Conservation (phyloP, 768 basidiomycete species). For the Kwoniella bestiolae region DNA sequence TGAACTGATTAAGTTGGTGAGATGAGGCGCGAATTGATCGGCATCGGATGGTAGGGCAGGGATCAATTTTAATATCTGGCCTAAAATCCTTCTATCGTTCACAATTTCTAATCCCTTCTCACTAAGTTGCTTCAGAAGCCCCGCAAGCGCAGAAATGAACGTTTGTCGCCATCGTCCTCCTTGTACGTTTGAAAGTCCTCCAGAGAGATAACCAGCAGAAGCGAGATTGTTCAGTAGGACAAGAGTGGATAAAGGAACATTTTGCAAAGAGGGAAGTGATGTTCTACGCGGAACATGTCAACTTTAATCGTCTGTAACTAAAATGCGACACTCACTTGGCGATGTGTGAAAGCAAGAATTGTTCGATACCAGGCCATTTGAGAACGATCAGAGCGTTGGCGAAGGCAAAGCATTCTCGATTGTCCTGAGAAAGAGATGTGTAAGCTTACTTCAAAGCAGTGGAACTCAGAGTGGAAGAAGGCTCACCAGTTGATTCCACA, state of each 20-base stretch:
- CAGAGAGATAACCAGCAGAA: conserved; percentile 45
- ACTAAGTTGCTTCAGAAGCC: conserved; percentile 2
- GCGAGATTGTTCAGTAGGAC: conserved; percentile 54
- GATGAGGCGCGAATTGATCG: conserved; percentile 17
- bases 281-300: conserved; percentile 22
- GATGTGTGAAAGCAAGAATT: conserved; percentile 54
- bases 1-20: conserved; percentile 13
- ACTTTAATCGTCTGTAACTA: not conserved
- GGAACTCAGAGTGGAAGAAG: not conserved
- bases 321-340: conserved; percentile 36
- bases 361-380: conserved; percentile 54
- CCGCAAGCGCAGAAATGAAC: conserved; percentile 27
- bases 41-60: conserved; percentile 32
- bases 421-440: conserved; percentile 12
- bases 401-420: conserved; percentile 41
- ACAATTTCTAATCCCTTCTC: not conserved
- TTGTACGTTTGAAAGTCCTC: conserved; percentile 52
- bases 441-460: conserved; percentile 19
- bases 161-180: conserved; percentile 52
- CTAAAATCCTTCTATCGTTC: conserved; percentile 26
- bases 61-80: conserved; percentile 32
- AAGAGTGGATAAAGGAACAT: conserved; percentile 45
- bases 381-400: conserved; percentile 41
- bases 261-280: conserved; percentile 18
- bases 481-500: conserved; percentile 48